phyloP scores from a whole-genome alignment of 805 yeast genomes.

The Cyberlindnera suaveolens region DNA sequence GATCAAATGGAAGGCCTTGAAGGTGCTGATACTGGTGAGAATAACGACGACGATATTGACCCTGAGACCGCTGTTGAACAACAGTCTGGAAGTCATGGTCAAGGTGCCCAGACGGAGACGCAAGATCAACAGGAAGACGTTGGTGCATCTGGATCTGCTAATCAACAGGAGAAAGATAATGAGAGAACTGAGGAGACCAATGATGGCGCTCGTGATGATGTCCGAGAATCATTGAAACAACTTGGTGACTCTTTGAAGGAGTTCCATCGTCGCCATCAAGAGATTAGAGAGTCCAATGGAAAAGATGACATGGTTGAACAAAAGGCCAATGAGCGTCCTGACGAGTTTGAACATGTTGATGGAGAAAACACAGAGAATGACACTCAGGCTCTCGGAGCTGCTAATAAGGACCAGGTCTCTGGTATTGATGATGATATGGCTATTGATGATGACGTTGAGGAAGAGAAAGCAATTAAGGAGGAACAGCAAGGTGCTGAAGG shows the following conservation, averaged over 20 bases:
- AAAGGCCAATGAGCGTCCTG: slow-evolving; percentile 62
- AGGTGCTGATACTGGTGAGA: slow-evolving; percentile 39
- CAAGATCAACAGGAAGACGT: slow-evolving; percentile 57
- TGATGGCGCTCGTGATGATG: slow-evolving; percentile 57
- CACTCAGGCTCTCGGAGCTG: slow-evolving; percentile 91
- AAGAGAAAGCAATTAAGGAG: slow-evolving; percentile 27
- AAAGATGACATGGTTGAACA: slow-evolving; percentile 44
- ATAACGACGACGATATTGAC: slow-evolving; percentile 39
- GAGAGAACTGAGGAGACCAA: slow-evolving; percentile 34
- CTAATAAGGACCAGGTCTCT: slow-evolving; percentile 73
- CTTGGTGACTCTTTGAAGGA: slow-evolving; percentile 90
- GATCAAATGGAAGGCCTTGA: slow-evolving; percentile 48
- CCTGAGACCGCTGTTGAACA: slow-evolving; percentile 56
- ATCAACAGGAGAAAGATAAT: slow-evolving; percentile 38
- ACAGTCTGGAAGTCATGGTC: slow-evolving; percentile 53
- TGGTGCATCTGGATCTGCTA: slow-evolving; percentile 59
- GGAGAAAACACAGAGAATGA: slow-evolving; percentile 73
- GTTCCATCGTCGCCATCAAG: slow-evolving; percentile 85
- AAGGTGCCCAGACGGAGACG: slow-evolving; percentile 52
- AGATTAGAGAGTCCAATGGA: slow-evolving; percentile 63
- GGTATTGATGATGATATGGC: slow-evolving; percentile 75
- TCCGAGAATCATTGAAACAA: slow-evolving; percentile 74
- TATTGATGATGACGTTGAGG: slow-evolving; percentile 60
- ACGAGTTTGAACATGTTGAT: slow-evolving; percentile 79
- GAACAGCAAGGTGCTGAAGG: slow-evolving; percentile 27